Evolutionary conservation across 176 grass and related monocot genomes (phyloP), one percentile per base, ranked within the genome.

Genomic region (Olyra latifolia): DNA sequence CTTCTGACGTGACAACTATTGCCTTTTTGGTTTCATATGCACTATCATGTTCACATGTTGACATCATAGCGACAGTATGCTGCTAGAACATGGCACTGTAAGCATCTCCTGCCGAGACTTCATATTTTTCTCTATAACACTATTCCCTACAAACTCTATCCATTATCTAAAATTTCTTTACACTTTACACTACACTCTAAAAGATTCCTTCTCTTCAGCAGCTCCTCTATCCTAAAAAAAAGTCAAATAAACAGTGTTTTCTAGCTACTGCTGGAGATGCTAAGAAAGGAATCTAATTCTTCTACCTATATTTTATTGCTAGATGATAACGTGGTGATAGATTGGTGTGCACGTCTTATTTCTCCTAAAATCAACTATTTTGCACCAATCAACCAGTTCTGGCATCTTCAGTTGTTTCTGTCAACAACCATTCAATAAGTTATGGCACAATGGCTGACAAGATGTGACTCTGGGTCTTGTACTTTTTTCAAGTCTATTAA

Each of bases 401-500:
- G 28, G 2, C 46, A 65, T 53, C 45, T 68, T 79, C 68, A 45
- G 6, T 68, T 76, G 15, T 80, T 80, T 62, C 2, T 73, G 47
- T 68, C 41, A 64, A 66, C 63, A 48, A 19, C 4, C 6, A n/a
- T 66, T 32, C 62, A 55, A 49, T 25, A 58, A 60, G 12, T 40
- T 75, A n/a, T 80, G 52, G 17, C 5, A 41, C 45, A 72, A 80
- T 62, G 32, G 22, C 29, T 69, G 41, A 59, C 32, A 69, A 69
- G 10, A 59, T 62, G 23, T 48, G n/a, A 69, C 15, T 74, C 68
- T 79, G 62, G 47, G 27, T 72, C 41, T 70, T 78, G 40, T 65
- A 39, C 10, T 84, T 50, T 43, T 84, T 10, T 70, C 64, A 84
- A 83, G 69, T 43, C 0, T 62, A n/a, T 61, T 75, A 74, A 74